Evolutionary conservation across 2,329 filamentous ascomycete genomes (phyloP).

Genomic region (Talaromyces sp.): DNA sequence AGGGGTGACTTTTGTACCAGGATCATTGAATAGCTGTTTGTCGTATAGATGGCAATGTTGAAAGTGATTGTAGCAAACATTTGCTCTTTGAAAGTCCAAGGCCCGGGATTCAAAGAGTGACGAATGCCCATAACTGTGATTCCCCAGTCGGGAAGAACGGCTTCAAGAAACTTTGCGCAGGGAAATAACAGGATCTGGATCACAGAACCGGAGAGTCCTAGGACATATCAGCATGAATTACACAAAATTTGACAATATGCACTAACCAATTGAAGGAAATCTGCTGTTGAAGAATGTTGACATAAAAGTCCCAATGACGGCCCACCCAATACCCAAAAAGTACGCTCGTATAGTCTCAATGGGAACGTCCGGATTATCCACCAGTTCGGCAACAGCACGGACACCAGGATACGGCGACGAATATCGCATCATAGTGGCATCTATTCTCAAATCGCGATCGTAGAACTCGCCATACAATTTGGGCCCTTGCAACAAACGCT

Average conservation of each 20-base stretch:
- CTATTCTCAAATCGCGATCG: conserved; percentile 8
- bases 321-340: conserved; percentile 10
- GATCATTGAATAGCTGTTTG: conserved; percentile 10
- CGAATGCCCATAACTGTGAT: conserved; percentile 5
- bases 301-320: conserved; percentile 9
- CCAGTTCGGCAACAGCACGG: conserved; percentile 5
- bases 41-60: conserved; percentile 11
- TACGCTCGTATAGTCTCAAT: conserved; percentile 12
- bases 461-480: conserved; percentile 9
- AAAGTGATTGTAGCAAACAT: conserved; percentile 12
- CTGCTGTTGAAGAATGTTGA: conserved; percentile 11
- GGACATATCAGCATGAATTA: neutral
- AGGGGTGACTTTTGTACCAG: conserved; percentile 5
- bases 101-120: conserved; percentile 8
- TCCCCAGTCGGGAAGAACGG: conserved; percentile 7
- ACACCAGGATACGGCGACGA: conserved; percentile 10
- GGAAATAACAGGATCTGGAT: conserved; percentile 9
- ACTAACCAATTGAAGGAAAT: conserved; percentile 6
- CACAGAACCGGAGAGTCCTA: neutral
- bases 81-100: conserved; percentile 11
- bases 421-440: conserved; percentile 11
- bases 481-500: conserved; percentile 1
- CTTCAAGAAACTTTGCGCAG: conserved; percentile 10
- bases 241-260: neutral
- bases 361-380: neutral